A percentile compares a stretch with the other conserved stretches of the same genome.
phyloP scores from a whole-genome alignment of 768 basidiomycete species.

The Mycena pura region DNA sequence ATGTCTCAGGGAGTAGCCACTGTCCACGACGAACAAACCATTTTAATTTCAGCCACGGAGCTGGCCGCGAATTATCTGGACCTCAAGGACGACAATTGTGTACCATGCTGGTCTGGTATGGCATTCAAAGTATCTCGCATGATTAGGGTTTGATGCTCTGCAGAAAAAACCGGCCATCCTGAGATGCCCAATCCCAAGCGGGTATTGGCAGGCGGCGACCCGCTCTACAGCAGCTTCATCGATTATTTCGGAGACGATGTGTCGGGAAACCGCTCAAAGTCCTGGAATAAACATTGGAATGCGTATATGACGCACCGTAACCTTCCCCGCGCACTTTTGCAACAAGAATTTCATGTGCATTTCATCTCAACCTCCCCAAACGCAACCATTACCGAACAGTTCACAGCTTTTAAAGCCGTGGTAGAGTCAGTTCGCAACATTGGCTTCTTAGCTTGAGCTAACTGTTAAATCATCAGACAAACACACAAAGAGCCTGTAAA shows the following conservation, averaged over 20 bases:
- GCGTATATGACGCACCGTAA: conserved; percentile 45
- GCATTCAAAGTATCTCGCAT: too few species aligned
- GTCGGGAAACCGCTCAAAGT: conserved; percentile 51
- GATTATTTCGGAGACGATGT: conserved; percentile 49
- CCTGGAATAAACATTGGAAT: conserved; percentile 54
- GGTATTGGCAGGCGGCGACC: conserved; percentile 36
- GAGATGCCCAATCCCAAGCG: conserved; percentile 43
- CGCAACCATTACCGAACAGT: conserved; percentile 46
- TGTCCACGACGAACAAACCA: not conserved
- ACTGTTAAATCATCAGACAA: too few species aligned
- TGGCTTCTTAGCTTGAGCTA: not conserved
- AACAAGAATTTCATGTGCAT: conserved; percentile 45
- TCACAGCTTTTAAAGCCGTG: conserved; percentile 36
- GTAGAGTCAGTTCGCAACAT: conserved; percentile 44
- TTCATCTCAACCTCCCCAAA: conserved; percentile 48
- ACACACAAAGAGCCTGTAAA: conserved; percentile 41
- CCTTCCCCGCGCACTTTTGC: conserved; percentile 41
- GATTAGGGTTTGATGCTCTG: conserved; percentile 5
- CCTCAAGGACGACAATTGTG: not conserved
- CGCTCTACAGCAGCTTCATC: conserved; percentile 39
- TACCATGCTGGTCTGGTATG: not conserved
- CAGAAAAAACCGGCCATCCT: conserved; percentile 27
- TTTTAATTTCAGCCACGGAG: not conserved
- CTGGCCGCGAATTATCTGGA: not conserved
- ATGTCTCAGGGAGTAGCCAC: not conserved